These are phyloP conservation scores for Exidia glandulosa DNA, from an alignment of 768 basidiomycete species.

Conservation along the genomic window DNA sequence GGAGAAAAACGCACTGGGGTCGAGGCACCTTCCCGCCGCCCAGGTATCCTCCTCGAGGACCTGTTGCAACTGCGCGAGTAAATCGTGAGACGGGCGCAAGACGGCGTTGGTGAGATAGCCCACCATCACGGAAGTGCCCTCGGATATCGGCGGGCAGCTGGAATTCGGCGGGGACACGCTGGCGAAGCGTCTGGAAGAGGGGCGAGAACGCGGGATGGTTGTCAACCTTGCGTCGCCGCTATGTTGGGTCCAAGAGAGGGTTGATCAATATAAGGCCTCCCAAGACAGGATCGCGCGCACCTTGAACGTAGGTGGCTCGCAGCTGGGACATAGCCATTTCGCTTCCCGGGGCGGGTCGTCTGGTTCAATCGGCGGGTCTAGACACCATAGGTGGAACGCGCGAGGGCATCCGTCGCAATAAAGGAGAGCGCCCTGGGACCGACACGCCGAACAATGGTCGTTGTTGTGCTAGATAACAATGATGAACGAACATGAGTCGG, in stretches of 20 bases:
- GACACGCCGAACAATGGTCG: constrained; percentile 79
- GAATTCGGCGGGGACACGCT: constrained; percentile 66
- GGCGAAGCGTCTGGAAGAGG: constrained; percentile 59
- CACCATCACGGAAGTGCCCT: constrained; percentile 79
- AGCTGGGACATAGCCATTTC: constrained; percentile 72
- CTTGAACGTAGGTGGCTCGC: constrained; percentile 43
- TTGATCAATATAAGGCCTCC: constrained; percentile 14
- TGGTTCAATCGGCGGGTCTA: constrained; percentile 88
- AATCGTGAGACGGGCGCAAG: not conserved
- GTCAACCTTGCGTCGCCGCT: constrained; percentile 41
- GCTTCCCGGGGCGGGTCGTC: constrained; percentile 66
- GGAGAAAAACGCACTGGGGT: constrained; percentile 53
- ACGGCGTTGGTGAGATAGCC: constrained; percentile 14
- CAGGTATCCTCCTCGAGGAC: constrained; percentile 74
- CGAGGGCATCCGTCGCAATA: constrained; percentile 97
- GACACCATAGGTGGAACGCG: constrained; percentile 93
- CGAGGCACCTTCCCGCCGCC: constrained; percentile 59
- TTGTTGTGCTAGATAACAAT: constrained; percentile 42
- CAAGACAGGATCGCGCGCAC: no score
- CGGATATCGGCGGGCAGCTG: constrained; percentile 80
- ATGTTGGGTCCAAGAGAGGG: constrained; percentile 3
- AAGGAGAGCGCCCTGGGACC: constrained; percentile 71
- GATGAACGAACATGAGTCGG: constrained; percentile 1
- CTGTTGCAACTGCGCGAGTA: constrained; percentile 52
- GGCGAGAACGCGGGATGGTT: constrained; percentile 55